Conservation (phyloP, 441 rosid genomes). For the Dalechampia spathulata region DNA sequence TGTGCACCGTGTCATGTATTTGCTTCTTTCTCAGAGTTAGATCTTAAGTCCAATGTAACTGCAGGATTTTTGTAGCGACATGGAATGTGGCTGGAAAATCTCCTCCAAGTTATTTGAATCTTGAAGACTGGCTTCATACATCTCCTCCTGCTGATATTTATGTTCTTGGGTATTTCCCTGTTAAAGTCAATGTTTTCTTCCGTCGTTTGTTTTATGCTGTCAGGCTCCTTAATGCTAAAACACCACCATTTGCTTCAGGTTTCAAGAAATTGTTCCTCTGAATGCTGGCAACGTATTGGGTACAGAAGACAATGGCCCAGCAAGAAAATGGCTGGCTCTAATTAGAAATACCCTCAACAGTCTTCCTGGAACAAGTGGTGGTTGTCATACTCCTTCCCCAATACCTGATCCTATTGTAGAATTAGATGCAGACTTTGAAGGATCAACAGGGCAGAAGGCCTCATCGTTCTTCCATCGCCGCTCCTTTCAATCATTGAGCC, state of each 20-base stretch:
- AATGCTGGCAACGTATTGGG: slow-evolving; percentile 97
- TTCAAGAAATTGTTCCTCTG: slow-evolving; percentile 96
- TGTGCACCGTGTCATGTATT: slow-evolving; percentile 3
- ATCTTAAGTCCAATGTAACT: slow-evolving; percentile 15
- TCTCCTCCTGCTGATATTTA: slow-evolving; percentile 95
- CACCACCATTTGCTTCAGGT: too few relatives aligned
- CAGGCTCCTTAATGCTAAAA: too few relatives aligned
- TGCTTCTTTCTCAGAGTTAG: slow-evolving; percentile 8
- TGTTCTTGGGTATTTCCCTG: slow-evolving; percentile 78
- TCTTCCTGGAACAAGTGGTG: slow-evolving; percentile 70
- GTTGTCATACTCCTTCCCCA: slow-evolving; percentile 73
- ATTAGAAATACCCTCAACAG: slow-evolving; percentile 75
- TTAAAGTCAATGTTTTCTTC: too few relatives aligned
- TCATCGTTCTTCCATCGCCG: slow-evolving; percentile 83
- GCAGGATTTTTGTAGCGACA: slow-evolving; percentile 82
- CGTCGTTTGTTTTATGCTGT: not conserved
- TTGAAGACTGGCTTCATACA: slow-evolving; percentile 93
- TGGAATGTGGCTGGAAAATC: slow-evolving; percentile 99
- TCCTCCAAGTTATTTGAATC: slow-evolving; percentile 70
- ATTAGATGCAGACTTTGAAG: slow-evolving; percentile 87
- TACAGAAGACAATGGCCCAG: slow-evolving; percentile 96
- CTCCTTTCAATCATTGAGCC: slow-evolving; percentile 74
- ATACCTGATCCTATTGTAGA: slow-evolving; percentile 82
- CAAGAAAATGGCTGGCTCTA: slow-evolving; percentile 87
- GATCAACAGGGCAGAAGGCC: slow-evolving; percentile 66